Base-by-base conservation (phyloP, 768 basidiomycete genomes). In the Butyriboletus loyo region DNA sequence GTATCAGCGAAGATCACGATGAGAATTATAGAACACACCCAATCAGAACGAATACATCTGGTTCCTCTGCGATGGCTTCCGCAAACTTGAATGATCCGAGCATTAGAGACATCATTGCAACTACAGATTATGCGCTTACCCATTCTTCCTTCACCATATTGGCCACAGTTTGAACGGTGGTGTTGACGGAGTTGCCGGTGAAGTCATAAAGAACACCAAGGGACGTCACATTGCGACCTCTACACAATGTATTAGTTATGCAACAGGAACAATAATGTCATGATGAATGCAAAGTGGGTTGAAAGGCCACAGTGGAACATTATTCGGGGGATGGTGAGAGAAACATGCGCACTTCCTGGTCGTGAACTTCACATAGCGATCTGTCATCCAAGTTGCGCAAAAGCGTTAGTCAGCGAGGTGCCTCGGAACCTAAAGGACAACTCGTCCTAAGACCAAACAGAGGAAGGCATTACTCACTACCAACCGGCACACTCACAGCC, bases 181-280 rank as follows among this genome's bases (percentile, higher is more conserved):
- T 89, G 53, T 86, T 86, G 39, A 68, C 59, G 37, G 77, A 83
- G 59, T 91, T 88, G 46, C 83, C 82, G 0, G 79, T 82, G 65
- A 92, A 95, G 65, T 91, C 78, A 54, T 72, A 94, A 13, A 94
- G 66, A 25, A 92, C 85, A 6, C 92, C 92, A 13, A 94, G 76
- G 2, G 92, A 80, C 0, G 90, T 93, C 28, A 94, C 84, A 37
- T 72, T 78, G 38, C 85, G 79, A 21, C 89, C 91, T 57, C 81
- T 24, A 32, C 2, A 21, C 22, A 37, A 30, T 15, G 3, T 6
- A 21, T 59, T 1, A 45, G 42, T 42, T 17, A 34, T 14, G 15
- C 3, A n/a, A 15, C n/a, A 30, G 11, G 9, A 22, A 53, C 13
- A 24, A 14, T 5, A 28, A 30, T 17, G 21, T 28, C 4, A 39